Evolutionary conservation across 805 yeast species (phyloP).

Genomic region (Nakazawaea siamensis): DNA sequence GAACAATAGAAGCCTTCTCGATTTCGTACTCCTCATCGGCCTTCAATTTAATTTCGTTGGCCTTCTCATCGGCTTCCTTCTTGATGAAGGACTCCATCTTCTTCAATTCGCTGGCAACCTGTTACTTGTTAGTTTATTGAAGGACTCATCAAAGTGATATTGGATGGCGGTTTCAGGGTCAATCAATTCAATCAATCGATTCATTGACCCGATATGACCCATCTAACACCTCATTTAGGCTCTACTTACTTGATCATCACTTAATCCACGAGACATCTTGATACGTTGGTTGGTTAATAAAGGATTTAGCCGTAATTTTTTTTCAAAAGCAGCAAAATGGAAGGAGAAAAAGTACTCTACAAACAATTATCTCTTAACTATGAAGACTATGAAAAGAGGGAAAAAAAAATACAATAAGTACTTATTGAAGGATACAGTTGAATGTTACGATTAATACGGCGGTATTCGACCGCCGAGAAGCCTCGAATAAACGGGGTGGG

Average conservation of each 20-base stretch:
- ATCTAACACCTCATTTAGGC: not conserved
- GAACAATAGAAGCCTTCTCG: conserved; percentile 91
- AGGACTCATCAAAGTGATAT: no score
- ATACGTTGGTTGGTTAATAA: not conserved
- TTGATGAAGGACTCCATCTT: conserved; percentile 98
- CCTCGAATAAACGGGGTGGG: conserved; percentile 75
- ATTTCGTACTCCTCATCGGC: conserved; percentile 99
- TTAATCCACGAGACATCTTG: conserved; percentile 22
- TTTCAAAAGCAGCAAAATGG: no score
- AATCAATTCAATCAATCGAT: no score
- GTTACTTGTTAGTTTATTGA: not conserved
- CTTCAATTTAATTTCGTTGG: conserved; percentile 89
- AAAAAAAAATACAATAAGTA: no score
- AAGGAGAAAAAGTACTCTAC: no score
- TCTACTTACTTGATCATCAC: conserved; percentile 40
- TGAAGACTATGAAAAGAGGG: no score
- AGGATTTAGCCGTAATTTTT: no score
- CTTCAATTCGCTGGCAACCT: conserved; percentile 92
- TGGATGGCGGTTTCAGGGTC: no score
- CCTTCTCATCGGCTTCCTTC: conserved; percentile 98
- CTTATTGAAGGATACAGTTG: no score
- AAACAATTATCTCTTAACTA: no score
- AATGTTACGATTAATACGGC: no score
- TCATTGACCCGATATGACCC: not conserved
- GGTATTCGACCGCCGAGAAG: no score